phyloP scores from a whole-genome alignment of 106 monocot genomes.

The Narthecium ossifragum region DNA sequence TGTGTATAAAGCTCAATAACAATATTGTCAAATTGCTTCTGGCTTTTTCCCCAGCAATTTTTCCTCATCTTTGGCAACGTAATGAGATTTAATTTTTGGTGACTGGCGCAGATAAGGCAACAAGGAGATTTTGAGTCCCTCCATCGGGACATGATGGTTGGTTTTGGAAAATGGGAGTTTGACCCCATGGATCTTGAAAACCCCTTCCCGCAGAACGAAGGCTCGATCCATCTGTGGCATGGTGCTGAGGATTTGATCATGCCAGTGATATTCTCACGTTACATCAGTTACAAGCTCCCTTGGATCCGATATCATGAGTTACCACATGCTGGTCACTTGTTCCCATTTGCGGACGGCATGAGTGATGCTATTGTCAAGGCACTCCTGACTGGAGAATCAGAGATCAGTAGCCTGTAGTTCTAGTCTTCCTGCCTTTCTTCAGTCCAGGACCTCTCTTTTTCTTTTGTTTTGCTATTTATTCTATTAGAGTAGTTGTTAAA shows the following conservation, averaged over 20 bases:
- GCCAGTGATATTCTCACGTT: conserved; percentile 27
- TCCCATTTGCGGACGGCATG: conserved; percentile 45
- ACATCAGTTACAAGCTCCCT: conserved; percentile 38
- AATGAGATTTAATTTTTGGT: neutral
- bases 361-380: conserved; percentile 40
- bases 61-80: no score
- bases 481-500: no score
- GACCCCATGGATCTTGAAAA: conserved; percentile 48
- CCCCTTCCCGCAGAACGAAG: conserved; percentile 39
- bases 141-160: conserved; percentile 62
- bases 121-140: conserved; percentile 51
- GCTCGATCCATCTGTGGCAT: conserved; percentile 61
- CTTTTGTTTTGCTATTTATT: no score
- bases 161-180: conserved; percentile 55
- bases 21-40: no score
- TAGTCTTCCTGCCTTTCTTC: no score
- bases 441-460: no score
- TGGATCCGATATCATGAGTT: conserved; percentile 66
- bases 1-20: no score
- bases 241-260: conserved; percentile 42
- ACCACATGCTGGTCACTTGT: conserved; percentile 50
- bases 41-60: no score
- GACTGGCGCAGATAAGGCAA: conserved; percentile 33
- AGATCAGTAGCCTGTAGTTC: no score
- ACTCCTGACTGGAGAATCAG: conserved; percentile 26